Evolutionary conservation across 2,329 filamentous ascomycete genomes (phyloP), one percentile per base, ranked within the genome.

Genomic region (Exophiala dermatitidis): DNA sequence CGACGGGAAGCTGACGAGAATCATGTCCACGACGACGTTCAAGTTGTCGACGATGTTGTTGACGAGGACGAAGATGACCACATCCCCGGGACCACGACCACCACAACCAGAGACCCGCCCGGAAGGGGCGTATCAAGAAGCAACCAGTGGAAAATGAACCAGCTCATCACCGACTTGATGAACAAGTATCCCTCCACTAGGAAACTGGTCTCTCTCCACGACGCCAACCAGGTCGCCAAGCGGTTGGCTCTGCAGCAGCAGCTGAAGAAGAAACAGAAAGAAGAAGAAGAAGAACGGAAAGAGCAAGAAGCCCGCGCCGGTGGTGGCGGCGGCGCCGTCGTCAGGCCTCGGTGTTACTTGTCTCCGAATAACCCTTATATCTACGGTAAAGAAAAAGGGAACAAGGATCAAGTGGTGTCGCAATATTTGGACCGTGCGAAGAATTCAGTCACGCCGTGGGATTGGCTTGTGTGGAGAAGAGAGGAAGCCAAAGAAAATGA

Each of bases 141-240:
- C 44, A 31, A n/a, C 1, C 29, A 47, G 29, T 55, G 56, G 52
- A 36, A 32, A 6, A 57, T 60, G 57, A 46, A 58, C n/a, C 57
- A 37, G 45, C 54, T 59, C 43, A 48, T 61, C 26, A 28, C 48
- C 4, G 42, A 34, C 5, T 50, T 60, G 4, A 26, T 52, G 50
- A 34, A 38, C 42, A 59, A 59, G 34, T 53, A 57, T 33, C 60
- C 60, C 5, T 47, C 33, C 43, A 58, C 51, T 46, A 55, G 54
- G n/a, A 58, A 71, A 60, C 67, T 83, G 8, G 79, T 83, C 4
- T 78, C 70, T 46, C 63, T 83, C 51, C 72, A 74, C 37, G 80
- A 84, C 64, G 80, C 80, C 7, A 83, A 82, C 61, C 79, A 83
- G 65, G 78, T 83, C 19, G 78, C 79, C 5, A 78, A 75, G 60